These are phyloP conservation scores for Pleurotus pulmonarius DNA, from an alignment of 768 basidiomycete genomes.

Conservation along the genomic window DNA sequence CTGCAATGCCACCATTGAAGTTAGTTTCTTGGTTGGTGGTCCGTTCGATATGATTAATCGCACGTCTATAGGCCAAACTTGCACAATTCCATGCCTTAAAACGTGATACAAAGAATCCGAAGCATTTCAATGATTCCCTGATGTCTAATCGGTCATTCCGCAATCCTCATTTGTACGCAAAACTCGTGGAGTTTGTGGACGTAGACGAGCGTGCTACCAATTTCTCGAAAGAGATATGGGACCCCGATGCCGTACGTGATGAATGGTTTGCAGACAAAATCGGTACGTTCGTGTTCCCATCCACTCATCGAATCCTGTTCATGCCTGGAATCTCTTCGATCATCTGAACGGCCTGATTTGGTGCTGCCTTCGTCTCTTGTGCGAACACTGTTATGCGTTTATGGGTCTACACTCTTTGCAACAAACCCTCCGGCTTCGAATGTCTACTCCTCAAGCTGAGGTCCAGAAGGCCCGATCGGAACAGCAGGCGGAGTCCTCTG, in stretches of 20 bases:
- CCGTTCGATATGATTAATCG: neutral
- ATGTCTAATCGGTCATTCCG: slow-evolving; percentile 92
- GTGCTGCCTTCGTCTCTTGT: neutral
- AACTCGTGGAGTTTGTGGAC: slow-evolving; percentile 91
- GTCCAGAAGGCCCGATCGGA: slow-evolving; percentile 63
- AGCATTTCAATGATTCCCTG: slow-evolving; percentile 94
- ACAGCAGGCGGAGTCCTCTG: slow-evolving; percentile 50
- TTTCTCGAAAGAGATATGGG: slow-evolving; percentile 74
- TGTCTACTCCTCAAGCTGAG: slow-evolving; percentile 43
- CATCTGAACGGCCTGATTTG: neutral
- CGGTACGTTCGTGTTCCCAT: slow-evolving; percentile 47
- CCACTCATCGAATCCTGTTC: slow-evolving; percentile 11
- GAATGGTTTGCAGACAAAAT: slow-evolving; percentile 79
- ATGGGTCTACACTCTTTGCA: neutral
- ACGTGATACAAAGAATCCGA: slow-evolving; percentile 52
- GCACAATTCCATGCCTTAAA: slow-evolving; percentile 76
- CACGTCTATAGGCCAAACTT: slow-evolving; percentile 63
- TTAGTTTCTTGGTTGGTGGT: slow-evolving; percentile 21
- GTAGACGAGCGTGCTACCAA: slow-evolving; percentile 87
- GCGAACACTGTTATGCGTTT: neutral
- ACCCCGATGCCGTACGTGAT: slow-evolving; percentile 55
- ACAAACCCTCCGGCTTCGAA: slow-evolving; percentile 15
- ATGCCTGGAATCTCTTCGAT: slow-evolving; percentile 19
- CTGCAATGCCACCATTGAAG: slow-evolving; percentile 63
- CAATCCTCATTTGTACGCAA: slow-evolving; percentile 94